Base-by-base conservation (phyloP, 2,329 filamentous ascomycete species). In the Colletotrichum sp. region DNA sequence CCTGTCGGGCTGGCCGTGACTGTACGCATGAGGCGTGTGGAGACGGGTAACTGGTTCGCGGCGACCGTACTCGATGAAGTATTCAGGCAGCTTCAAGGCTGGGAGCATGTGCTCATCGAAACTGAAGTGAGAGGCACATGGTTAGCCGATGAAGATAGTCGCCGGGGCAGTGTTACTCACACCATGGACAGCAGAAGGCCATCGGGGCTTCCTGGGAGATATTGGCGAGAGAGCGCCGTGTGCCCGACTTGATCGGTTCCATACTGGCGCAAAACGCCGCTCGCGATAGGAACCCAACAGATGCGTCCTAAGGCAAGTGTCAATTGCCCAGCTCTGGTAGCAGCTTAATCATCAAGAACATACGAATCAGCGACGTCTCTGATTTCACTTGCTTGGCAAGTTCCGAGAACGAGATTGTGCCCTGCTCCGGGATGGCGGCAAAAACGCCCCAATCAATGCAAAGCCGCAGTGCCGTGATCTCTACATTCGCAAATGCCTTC, bases 371-470 rank as follows among this genome's bases (percentile, higher is more conserved):
- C 2, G 72, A 44, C 1, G 65, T 69, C 18, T 86, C 82, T 2
- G 80, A 81, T 1, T 79, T 71, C 3, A 84, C 30, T 10, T 79
- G 79, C 8, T 69, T 67, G 1, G 83, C 83, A 7, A 86, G 77
- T 0, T 82, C 79, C 0, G 60, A 52, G 68, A 81, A 81, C 8
- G 81, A 79, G 16, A 85, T 82, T 3, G 73, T 36, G 3, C 78
- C 82, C 0, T 79, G 78, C 3, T 65, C 18, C 0, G 84, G 83
- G 24, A 86, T 83, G 3, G 73, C 62, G 8, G 83, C 81, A 65
- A 85, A 85, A 0, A 78, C 80, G 10, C 80, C 78, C 82, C 84
- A 84, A 49, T 81, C 78, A 32, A 81, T 73, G 66, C 85, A 84
- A 6, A 84, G 73, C 3, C 79, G 78, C 8, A 81, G 39, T 18